Conservation (phyloP, 805 yeast genomes). For the Suhomyces pyralidae region DNA sequence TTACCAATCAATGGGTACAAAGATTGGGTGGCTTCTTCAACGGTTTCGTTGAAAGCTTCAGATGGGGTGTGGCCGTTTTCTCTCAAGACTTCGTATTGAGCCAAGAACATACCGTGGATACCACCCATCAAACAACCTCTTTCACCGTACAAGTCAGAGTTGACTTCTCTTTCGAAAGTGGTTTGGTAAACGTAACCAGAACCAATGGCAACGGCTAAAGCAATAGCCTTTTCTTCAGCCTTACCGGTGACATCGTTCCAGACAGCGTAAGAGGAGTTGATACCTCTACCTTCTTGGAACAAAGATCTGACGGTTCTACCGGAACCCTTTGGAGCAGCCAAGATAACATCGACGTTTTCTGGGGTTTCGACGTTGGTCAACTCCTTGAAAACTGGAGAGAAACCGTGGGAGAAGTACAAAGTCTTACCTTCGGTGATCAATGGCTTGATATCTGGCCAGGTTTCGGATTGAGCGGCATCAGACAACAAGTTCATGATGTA, state of each 20-base stretch:
- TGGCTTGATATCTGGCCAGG: constrained; percentile 87
- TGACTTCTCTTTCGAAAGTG: constrained; percentile 98
- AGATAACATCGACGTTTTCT: constrained; percentile 89
- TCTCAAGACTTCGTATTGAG: constrained; percentile 99
- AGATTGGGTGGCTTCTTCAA: constrained; percentile 99
- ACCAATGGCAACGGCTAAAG: constrained; percentile 98
- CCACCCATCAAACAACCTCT: constrained; percentile 99
- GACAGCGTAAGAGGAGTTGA: constrained; percentile 98
- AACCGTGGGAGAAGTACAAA: constrained; percentile 98
- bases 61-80: constrained; percentile 99
- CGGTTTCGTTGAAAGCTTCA: constrained; percentile 99
- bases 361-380: constrained; percentile 97
- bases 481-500: constrained; percentile 96
- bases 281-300: constrained; percentile 99
- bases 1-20: constrained; percentile 98
- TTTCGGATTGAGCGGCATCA: constrained; percentile 99
- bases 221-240: constrained; percentile 99
- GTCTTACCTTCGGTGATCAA: constrained; percentile 95
- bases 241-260: constrained; percentile 99
- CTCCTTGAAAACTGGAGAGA: constrained; percentile 98
- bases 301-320: constrained; percentile 99
- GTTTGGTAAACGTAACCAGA: constrained; percentile 99
- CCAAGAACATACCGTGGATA: constrained; percentile 99
- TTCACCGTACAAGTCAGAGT: constrained; percentile 99
- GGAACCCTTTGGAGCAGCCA: constrained; percentile 99